Conservation (phyloP, 495 filamentous ascomycete species). For the Tetracladium setigerum region DNA sequence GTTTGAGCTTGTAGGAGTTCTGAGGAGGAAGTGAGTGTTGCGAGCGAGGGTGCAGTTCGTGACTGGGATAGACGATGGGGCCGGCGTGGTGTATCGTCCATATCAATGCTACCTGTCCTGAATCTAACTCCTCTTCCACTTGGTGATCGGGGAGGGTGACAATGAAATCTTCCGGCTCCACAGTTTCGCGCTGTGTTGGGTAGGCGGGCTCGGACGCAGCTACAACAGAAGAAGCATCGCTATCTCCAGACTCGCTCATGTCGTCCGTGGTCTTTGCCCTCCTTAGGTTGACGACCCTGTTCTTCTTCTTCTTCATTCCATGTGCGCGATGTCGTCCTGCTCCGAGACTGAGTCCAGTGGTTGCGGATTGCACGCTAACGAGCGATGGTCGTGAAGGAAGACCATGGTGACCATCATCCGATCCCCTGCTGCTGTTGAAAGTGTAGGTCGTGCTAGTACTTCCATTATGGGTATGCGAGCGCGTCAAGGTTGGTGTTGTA, state of each 20-base stretch:
- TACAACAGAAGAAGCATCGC: conserved; percentile 19
- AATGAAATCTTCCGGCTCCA: conserved; percentile 50
- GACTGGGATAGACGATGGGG: neutral
- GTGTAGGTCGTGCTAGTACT: conserved; percentile 54
- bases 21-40: too few relatives aligned
- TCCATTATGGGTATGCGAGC: conserved; percentile 55
- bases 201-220: conserved; percentile 36
- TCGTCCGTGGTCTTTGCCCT: conserved; percentile 27
- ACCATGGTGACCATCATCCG: conserved; percentile 35
- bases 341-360: conserved; percentile 57
- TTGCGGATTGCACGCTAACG: conserved; percentile 38
- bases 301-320: conserved; percentile 73
- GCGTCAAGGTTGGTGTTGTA: conserved; percentile 43
- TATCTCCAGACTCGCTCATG: conserved; percentile 35
- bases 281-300: conserved; percentile 85
- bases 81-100: conserved; percentile 16
- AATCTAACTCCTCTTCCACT: conserved; percentile 37
- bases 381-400: conserved; percentile 39
- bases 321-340: conserved; percentile 56
- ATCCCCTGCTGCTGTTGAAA: conserved; percentile 49
- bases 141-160: conserved; percentile 36
- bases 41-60: too few relatives aligned
- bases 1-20: too few relatives aligned
- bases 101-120: conserved; percentile 17
- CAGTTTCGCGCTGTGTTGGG: conserved; percentile 19